Base-by-base conservation (phyloP, 345 rosid species). In the Bretschneidera sinensis region DNA sequence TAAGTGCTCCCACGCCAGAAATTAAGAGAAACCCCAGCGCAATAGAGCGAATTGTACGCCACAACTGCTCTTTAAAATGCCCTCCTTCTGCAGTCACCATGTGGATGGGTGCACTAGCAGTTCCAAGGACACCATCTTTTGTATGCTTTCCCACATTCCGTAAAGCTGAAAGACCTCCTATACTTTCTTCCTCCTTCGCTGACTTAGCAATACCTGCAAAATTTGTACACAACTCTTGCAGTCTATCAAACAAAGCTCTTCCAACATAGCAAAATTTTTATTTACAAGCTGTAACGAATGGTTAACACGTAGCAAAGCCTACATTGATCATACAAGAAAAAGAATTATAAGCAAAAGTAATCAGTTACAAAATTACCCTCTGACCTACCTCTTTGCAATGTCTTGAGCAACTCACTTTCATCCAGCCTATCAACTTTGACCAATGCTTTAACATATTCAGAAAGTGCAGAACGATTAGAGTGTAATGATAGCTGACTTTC, bases 1-100 rank as follows among this genome's bases (percentile, higher is more conserved):
- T 83, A 60, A 91, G 92, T 19, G 99, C 99, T 21, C 95, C 92
- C 17, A 79, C 79, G 67, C 95, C 99, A 76, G 96, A 94, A 64
- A 91, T 86, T 66, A 94, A 70, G 64, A 94, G 73, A 57, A 90
- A 91, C 9, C 84, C 88, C 68, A 91, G 74, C 2, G 86, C 91
- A 55, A 91, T 72, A 18, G 85, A 59, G 22, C 97, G 85, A 76
- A 91, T 62, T 5, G 95, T 91, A 64, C 91, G 90, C 99, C 97
- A 91, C 3, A 94, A 78, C 67, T 91, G 96, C 79, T 91, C 96
- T 64, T 94, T 91, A 66, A 90, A 88, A 57, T 80, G 78, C 55
- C 89, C 87, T 71, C 91, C 87, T n/a, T n/a, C n/a, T 24, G 84
- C 63, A 9, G 92, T 55, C 61, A 86, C 88, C 79, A 85, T 91